phyloP scores from a whole-genome alignment of 2,329 filamentous ascomycete species.

The Aspergillus candidus region DNA sequence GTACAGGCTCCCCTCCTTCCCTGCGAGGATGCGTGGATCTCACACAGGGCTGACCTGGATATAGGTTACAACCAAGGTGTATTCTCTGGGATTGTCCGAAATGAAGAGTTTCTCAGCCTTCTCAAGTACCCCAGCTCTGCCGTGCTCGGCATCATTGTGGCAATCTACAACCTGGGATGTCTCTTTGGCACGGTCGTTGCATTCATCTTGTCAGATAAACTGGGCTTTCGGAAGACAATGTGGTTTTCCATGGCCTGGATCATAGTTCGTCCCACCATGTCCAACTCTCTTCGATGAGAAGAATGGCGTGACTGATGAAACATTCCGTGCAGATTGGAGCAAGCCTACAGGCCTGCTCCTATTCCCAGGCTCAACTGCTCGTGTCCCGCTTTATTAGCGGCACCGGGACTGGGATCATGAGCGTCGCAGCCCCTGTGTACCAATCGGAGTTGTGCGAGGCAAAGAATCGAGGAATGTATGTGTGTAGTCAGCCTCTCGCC shows the following conservation, averaged over 20 bases:
- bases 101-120: conserved; percentile 39
- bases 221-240: conserved; percentile 29
- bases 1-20: conserved; percentile 3
- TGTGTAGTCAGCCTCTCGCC: conserved; percentile 38
- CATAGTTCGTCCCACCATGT: conserved; percentile 17
- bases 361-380: conserved; percentile 27
- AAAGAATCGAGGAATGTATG: conserved; percentile 39
- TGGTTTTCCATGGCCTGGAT: conserved; percentile 32
- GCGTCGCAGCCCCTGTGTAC: conserved; percentile 35
- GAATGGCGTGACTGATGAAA: conserved; percentile 1
- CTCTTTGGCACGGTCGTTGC: conserved; percentile 32
- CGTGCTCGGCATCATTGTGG: conserved; percentile 39
- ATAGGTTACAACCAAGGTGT: conserved; percentile 47
- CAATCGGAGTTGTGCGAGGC: conserved; percentile 43
- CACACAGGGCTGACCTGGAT: background rate
- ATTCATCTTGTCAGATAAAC: conserved; percentile 25
- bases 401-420: conserved; percentile 45
- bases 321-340: conserved; percentile 25
- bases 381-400: conserved; percentile 46
- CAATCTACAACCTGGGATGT: conserved; percentile 41
- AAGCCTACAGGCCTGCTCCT: conserved; percentile 31
- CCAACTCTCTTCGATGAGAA: background rate
- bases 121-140: conserved; percentile 35
- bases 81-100: conserved; percentile 45
- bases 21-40: background rate